These are phyloP conservation scores for Cyberlindnera subsufficiens DNA, from an alignment of 805 yeast genomes.

Conservation along the genomic window DNA sequence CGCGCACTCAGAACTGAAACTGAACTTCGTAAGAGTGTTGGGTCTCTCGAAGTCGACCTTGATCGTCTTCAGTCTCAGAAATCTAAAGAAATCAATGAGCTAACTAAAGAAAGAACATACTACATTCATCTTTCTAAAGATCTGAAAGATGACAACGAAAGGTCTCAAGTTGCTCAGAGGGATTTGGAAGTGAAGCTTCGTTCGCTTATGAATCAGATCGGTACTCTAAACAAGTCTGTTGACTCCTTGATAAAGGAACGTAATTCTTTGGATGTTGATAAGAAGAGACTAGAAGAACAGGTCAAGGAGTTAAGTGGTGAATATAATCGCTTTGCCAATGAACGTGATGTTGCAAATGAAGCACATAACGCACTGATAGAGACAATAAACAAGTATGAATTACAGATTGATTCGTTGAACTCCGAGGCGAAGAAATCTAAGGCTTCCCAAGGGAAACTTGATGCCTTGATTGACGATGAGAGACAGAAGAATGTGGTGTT, in stretches of 20 bases:
- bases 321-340: constrained; percentile 30
- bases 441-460: constrained; percentile 20
- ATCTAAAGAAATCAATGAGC: constrained; percentile 30
- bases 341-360: constrained; percentile 20
- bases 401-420: constrained; percentile 26
- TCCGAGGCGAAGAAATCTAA: constrained; percentile 23
- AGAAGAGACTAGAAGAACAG: constrained; percentile 39
- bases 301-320: constrained; percentile 36
- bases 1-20: constrained; percentile 60
- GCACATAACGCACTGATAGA: constrained; percentile 14
- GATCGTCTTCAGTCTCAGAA: constrained; percentile 44
- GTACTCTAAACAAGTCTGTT: constrained; percentile 50
- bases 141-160: constrained; percentile 38
- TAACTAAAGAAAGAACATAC: constrained; percentile 37
- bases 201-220: constrained; percentile 46
- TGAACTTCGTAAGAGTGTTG: constrained; percentile 55
- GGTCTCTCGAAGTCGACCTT: constrained; percentile 52
- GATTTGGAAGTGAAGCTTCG: constrained; percentile 41
- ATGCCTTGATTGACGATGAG: constrained; percentile 27
- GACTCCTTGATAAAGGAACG: constrained; percentile 59
- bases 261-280: constrained; percentile 48
- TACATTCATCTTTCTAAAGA: constrained; percentile 35
- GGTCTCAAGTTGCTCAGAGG: constrained; percentile 33
- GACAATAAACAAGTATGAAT: constrained; percentile 23
- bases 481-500: constrained; percentile 51